These are phyloP conservation scores for Candida michaelii DNA, from an alignment of 805 yeast genomes.

Conservation along the genomic window DNA sequence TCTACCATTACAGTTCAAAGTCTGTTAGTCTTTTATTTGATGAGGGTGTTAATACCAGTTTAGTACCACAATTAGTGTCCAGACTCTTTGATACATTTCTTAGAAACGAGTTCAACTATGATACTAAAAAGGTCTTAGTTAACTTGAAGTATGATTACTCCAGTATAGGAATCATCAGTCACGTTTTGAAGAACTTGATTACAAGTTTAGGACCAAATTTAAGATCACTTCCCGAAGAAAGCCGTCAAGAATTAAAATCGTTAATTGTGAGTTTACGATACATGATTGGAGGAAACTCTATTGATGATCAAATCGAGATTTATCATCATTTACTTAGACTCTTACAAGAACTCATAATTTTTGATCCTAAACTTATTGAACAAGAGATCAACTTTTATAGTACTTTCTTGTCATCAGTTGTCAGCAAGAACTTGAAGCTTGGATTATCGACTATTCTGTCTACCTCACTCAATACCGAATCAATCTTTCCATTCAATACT, in stretches of 20 bases:
- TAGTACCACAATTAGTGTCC: constrained; percentile 40
- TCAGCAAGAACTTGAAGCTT: constrained; percentile 35
- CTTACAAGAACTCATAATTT: constrained; percentile 39
- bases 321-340: constrained; percentile 24
- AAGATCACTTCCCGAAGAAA: constrained; percentile 20
- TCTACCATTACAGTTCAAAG: constrained; percentile 70
- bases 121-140: constrained; percentile 34
- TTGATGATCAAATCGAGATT: constrained; percentile 26
- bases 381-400: constrained; percentile 32
- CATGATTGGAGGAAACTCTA: constrained; percentile 32
- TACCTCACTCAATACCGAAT: constrained; percentile 39
- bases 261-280: constrained; percentile 27
- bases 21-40: constrained; percentile 58
- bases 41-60: constrained; percentile 38
- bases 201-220: constrained; percentile 41
- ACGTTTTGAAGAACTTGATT: constrained; percentile 28
- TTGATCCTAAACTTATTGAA: constrained; percentile 35
- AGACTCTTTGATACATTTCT: constrained; percentile 31
- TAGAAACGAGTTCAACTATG: constrained; percentile 36
- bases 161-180: constrained; percentile 23
- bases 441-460: constrained; percentile 34
- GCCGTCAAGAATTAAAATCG: constrained; percentile 24
- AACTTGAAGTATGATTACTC: constrained; percentile 35
- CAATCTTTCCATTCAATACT: constrained; percentile 47
- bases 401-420: constrained; percentile 25